Evolutionary conservation across 306 rosid species (phyloP), one percentile per base, ranked within the genome.

Genomic region (Pyrus bretschneideri): DNA sequence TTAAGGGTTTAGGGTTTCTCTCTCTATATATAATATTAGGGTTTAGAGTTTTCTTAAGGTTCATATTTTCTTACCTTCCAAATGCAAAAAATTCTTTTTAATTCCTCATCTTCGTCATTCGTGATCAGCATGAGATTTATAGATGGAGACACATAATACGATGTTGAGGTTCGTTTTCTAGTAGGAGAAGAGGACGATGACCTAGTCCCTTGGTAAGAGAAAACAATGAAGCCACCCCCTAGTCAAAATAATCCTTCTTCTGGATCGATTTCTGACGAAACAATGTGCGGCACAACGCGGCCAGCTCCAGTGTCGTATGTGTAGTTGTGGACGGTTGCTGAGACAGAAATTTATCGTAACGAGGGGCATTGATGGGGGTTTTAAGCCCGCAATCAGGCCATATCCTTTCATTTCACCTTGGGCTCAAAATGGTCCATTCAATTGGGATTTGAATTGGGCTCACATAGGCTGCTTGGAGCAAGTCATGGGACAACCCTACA

Each of bases 51-150:
- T 49, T 49, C 19, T 14, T 33, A 19, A 64, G 59, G 49, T 45
- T 13, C 60, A n/a, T 35, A 19, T 64, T 25, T 79, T 79, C 82
- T 55, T 64, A 63, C 46, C 77, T 71, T 71, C 81, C 55, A 19
- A 38, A 15, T 10, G 21, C 31, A 6, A 30, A 45, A 78, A 40
- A 45, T 4, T 46, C 44, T 13, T 77, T 61, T 10, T 15, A 27
- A 22, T 27, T 61, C 17, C 6, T 60, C 68, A 2, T 73, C 33
- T 23, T 60, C 44, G 42, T 31, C 44, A 8, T n/a, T 49, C 8
- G 6, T 29, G 35, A 60, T n/a, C 63, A 22, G 63, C 63, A 22
- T 1, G 15, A 11, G 60, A 55, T 18, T 13, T 2, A 44, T 9
- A 38, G 69, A 30, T 71, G 65, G 64, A 51, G 71, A 61, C 71